Conservation (phyloP, 805 yeast species). For the Blastobotrys robertii region DNA sequence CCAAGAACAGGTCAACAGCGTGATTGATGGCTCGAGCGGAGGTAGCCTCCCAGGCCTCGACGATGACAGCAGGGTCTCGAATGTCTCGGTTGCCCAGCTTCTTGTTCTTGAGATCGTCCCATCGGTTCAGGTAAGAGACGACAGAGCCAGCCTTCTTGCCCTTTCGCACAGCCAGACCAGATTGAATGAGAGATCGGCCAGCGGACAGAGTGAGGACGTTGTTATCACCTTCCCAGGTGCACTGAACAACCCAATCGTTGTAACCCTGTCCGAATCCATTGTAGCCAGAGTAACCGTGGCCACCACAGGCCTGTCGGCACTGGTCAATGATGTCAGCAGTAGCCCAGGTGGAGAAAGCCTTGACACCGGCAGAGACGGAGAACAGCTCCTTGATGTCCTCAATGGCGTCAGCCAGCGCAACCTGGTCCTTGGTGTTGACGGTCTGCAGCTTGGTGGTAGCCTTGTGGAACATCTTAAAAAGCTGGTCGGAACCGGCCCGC, state of each 20-base stretch:
- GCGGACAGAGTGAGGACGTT: slow-evolving; percentile 74
- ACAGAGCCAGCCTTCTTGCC: slow-evolving; percentile 40
- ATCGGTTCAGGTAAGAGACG: slow-evolving; percentile 32
- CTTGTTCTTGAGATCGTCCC: slow-evolving; percentile 10
- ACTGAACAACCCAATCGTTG: slow-evolving; percentile 93
- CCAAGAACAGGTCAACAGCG: slow-evolving; percentile 25
- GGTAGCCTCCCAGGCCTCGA: slow-evolving; percentile 31
- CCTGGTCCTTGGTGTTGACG: slow-evolving; percentile 33
- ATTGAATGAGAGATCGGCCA: slow-evolving; percentile 65
- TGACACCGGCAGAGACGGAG: slow-evolving; percentile 76
- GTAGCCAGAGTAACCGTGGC: slow-evolving; percentile 92
- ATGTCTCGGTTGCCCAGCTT: slow-evolving; percentile 19
- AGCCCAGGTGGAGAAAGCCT: slow-evolving; percentile 85
- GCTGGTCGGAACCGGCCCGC: slow-evolving; percentile 58
- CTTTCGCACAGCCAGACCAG: slow-evolving; percentile 31
- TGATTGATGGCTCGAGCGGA: slow-evolving; percentile 26
- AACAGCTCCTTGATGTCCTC: slow-evolving; percentile 65
- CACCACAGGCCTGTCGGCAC: slow-evolving; percentile 90
- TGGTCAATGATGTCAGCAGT: slow-evolving; percentile 74
- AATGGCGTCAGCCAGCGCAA: slow-evolving; percentile 39
- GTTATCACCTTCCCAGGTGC: slow-evolving; percentile 98
- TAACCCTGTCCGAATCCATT: slow-evolving; percentile 83
- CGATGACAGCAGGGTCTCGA: slow-evolving; percentile 20
- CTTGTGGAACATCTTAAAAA: slow-evolving; percentile 31
- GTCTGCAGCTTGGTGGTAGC: slow-evolving; percentile 42